Evolutionary conservation across 2,329 filamentous ascomycete species (phyloP).

Genomic region (Calonectria pseudoreteaudii): DNA sequence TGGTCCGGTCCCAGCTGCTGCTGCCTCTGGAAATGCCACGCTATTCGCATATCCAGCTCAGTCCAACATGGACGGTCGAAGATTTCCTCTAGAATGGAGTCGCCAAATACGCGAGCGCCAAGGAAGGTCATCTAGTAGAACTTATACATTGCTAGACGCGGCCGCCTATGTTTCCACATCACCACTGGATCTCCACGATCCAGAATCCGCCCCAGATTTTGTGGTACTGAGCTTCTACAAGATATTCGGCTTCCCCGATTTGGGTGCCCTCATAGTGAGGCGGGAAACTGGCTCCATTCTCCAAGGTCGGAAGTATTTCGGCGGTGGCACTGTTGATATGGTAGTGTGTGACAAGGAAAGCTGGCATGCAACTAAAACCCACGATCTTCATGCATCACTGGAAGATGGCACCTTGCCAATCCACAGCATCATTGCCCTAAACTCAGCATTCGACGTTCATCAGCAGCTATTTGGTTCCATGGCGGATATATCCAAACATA

Average conservation of each 20-base stretch:
- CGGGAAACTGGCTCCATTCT: not conserved
- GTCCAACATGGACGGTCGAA: not conserved
- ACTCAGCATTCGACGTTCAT: not conserved
- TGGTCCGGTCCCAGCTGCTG: not conserved
- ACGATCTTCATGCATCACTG: not conserved
- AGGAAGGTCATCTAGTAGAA: not conserved
- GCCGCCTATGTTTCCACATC: not conserved
- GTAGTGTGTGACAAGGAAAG: not conserved
- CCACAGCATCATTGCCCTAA: not conserved
- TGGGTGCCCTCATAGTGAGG: not conserved
- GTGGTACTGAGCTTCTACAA: not conserved
- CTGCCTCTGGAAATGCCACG: not conserved
- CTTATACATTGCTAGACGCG: not conserved
- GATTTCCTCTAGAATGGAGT: not conserved
- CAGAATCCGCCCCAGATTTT: not conserved
- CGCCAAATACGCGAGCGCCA: not conserved
- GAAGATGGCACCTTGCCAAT: not conserved
- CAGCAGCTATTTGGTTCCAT: not conserved
- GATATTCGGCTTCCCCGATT: not conserved
- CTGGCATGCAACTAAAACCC: not conserved
- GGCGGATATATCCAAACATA: not conserved
- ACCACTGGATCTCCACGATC: not conserved
- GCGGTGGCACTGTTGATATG: not conserved
- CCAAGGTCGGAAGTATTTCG: not conserved
- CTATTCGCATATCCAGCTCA: not conserved